These are phyloP conservation scores for Penicillium verrucosum DNA, from an alignment of 2,329 filamentous ascomycete species.

Conservation along the genomic window DNA sequence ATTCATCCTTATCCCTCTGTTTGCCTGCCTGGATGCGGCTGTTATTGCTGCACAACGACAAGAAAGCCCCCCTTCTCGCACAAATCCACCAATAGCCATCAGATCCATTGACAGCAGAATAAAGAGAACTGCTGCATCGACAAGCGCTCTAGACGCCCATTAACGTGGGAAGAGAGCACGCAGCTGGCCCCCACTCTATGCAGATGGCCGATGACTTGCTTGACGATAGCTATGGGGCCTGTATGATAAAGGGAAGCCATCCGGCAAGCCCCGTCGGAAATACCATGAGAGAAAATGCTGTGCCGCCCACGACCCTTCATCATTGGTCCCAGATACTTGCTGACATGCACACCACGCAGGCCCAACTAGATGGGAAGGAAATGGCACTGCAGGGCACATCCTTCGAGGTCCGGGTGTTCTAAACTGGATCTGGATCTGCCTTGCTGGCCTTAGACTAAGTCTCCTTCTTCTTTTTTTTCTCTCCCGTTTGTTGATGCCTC, in stretches of 20 bases:
- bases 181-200: slow-evolving; percentile 14
- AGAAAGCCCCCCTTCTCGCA: slow-evolving; percentile 13
- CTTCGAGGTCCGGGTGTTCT: slow-evolving; percentile 10
- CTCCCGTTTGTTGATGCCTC: slow-evolving; percentile 2
- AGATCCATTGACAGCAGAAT: slow-evolving; percentile 2
- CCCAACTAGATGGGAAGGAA: slow-evolving; percentile 4
- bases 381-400: slow-evolving; percentile 9
- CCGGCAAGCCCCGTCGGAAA: slow-evolving; percentile 15
- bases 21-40: slow-evolving; percentile 19
- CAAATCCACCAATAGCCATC: slow-evolving; percentile 14
- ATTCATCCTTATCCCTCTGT: slow-evolving; percentile 15
- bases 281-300: slow-evolving; percentile 8
- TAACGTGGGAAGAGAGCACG: slow-evolving; percentile 13
- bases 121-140: slow-evolving; percentile 16
- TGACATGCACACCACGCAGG: slow-evolving; percentile 15
- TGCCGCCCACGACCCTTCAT: slow-evolving; percentile 6
- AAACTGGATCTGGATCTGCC: background rate
- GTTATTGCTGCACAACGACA: slow-evolving; percentile 7
- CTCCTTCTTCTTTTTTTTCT: background rate
- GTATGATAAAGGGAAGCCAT: slow-evolving; percentile 6
- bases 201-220: slow-evolving; percentile 22
- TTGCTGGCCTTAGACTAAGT: background rate
- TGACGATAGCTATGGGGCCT: slow-evolving; percentile 7
- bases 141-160: slow-evolving; percentile 37
- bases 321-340: slow-evolving; percentile 21